Evolutionary conservation across 2,329 filamentous ascomycete species (phyloP).

Genomic region (Trichoderma cornu-damae): DNA sequence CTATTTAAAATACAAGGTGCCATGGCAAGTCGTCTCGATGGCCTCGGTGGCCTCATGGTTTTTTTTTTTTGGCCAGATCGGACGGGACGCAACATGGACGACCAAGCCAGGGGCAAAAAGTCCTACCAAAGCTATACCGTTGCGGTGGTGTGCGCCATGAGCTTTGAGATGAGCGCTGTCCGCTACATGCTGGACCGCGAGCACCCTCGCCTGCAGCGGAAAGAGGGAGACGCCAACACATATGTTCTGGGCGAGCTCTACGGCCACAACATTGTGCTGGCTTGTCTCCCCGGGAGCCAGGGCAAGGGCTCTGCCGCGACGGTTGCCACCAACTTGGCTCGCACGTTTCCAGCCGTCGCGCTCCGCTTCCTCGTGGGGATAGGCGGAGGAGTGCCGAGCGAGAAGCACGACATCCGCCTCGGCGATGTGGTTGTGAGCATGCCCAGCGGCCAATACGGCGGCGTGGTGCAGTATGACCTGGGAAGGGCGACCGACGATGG

Average conservation of each 20-base stretch:
- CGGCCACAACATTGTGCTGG: conserved; percentile 22
- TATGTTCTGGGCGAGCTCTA: conserved; percentile 22
- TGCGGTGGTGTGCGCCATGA: conserved; percentile 25
- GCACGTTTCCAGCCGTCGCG: conserved; percentile 21
- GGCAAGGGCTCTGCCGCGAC: conserved; percentile 21
- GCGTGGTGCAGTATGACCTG: conserved; percentile 27
- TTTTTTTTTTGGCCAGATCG: background rate
- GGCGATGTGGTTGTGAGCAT: conserved; percentile 26
- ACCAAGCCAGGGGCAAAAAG: background rate
- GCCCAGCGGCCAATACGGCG: background rate
- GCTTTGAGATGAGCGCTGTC: conserved; percentile 28
- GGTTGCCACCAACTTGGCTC: conserved; percentile 24
- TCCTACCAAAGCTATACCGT: background rate
- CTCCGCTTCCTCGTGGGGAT: conserved; percentile 23
- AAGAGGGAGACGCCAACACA: conserved; percentile 22
- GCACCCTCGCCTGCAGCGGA: conserved; percentile 20
- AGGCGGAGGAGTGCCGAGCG: conserved; percentile 33
- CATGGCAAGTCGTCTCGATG: too few species aligned
- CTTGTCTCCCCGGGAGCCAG: conserved; percentile 20
- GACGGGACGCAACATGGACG: background rate
- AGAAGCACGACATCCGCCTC: conserved; percentile 31
- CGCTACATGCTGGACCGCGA: conserved; percentile 29
- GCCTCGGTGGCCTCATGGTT: background rate
- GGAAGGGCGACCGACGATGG: conserved; percentile 23
- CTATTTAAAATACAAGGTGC: too few species aligned